These are phyloP conservation scores for Colletotrichum lupini DNA, from an alignment of 2,329 filamentous ascomycete genomes.

Conservation along the genomic window DNA sequence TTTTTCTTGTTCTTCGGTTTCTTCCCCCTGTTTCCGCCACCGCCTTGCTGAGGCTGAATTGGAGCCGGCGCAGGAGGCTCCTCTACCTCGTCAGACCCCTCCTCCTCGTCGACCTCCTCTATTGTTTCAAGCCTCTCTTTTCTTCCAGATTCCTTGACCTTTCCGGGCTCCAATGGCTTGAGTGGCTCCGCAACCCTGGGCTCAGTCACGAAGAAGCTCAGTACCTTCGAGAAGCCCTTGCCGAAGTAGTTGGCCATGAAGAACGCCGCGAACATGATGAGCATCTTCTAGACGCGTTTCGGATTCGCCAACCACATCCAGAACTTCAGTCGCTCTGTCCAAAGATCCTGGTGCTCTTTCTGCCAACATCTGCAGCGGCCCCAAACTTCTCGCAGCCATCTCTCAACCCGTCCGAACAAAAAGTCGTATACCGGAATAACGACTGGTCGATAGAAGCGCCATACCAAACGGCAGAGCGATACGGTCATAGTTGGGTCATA, in stretches of 20 bases:
- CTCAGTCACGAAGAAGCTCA: not conserved
- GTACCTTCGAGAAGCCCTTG: not conserved
- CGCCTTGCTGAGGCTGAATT: not conserved
- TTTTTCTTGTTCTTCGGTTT: not conserved
- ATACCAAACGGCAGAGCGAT: not conserved
- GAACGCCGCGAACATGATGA: not conserved
- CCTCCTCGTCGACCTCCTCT: too few relatives aligned
- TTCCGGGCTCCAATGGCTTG: not conserved
- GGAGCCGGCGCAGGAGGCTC: not conserved
- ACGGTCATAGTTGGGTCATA: not conserved
- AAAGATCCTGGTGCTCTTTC: too few relatives aligned
- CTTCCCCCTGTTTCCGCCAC: not conserved
- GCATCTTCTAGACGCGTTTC: not conserved
- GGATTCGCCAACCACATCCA: not conserved
- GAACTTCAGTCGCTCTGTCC: not conserved
- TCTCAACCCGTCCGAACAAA: not conserved
- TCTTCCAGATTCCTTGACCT: not conserved
- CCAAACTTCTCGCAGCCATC: too few relatives aligned
- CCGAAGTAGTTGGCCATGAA: not conserved
- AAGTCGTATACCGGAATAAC: not conserved
- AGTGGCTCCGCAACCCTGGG: not conserved
- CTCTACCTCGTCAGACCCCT: not conserved
- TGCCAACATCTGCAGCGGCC: too few relatives aligned
- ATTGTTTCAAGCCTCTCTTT: too few relatives aligned
- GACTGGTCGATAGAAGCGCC: not conserved